These are phyloP conservation scores for Calonectria pseudoreteaudii DNA, from an alignment of 2,329 filamentous ascomycete species.

Conservation along the genomic window DNA sequence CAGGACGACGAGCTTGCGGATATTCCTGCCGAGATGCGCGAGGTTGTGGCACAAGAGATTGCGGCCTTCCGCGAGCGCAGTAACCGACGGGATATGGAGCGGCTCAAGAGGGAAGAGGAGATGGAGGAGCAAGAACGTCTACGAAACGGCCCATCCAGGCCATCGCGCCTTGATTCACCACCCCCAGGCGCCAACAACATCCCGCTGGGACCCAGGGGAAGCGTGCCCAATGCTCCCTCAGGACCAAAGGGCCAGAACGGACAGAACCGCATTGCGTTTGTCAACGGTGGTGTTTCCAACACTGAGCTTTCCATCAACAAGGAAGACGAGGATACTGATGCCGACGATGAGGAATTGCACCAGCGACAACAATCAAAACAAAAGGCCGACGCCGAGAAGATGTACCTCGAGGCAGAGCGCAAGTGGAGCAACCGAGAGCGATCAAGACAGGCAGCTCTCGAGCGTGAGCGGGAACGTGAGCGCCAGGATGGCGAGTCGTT, in stretches of 20 bases:
- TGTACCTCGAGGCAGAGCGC: slow-evolving; percentile 86
- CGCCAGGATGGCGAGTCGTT: slow-evolving; percentile 77
- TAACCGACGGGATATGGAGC: slow-evolving; percentile 87
- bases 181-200: slow-evolving; percentile 72
- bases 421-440: slow-evolving; percentile 93
- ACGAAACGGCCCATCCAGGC: slow-evolving; percentile 72
- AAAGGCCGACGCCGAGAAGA: slow-evolving; percentile 80
- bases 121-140: slow-evolving; percentile 87
- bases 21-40: slow-evolving; percentile 95
- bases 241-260: slow-evolving; percentile 75
- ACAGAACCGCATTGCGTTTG: slow-evolving; percentile 72
- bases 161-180: slow-evolving; percentile 79
- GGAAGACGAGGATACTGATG: slow-evolving; percentile 89
- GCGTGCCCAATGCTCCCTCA: slow-evolving; percentile 80
- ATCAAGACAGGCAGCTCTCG: slow-evolving; percentile 83
- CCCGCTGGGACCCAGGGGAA: slow-evolving; percentile 53
- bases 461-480: slow-evolving; percentile 86
- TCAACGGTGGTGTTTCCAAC: slow-evolving; percentile 80
- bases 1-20: slow-evolving; percentile 95
- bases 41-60: slow-evolving; percentile 94
- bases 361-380: slow-evolving; percentile 77
- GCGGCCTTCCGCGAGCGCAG: slow-evolving; percentile 93
- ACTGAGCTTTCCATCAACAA: slow-evolving; percentile 67
- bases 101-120: slow-evolving; percentile 89
- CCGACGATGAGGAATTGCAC: slow-evolving; percentile 88